A percentile compares a stretch with the other conserved stretches of the same genome.
Conservation (phyloP, 352 stramenopile genomes). For the Pythium brassicae region DNA sequence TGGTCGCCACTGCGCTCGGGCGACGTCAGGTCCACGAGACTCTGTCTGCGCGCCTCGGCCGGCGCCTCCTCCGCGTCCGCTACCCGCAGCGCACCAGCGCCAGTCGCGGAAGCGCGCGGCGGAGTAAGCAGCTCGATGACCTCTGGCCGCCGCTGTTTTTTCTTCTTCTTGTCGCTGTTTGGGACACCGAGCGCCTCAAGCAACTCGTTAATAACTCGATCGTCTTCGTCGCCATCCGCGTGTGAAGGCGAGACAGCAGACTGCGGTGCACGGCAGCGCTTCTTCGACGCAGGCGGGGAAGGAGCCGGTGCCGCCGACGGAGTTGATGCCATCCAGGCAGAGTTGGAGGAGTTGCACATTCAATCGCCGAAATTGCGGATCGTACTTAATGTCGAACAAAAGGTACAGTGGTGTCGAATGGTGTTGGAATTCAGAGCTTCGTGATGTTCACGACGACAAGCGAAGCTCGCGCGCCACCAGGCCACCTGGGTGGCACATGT, state of each 20-base stretch:
- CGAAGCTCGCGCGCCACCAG: no score
- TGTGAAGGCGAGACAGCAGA: neutral
- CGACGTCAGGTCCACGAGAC: constrained; percentile 46
- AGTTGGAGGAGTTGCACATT: no score
- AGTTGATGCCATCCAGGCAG: neutral
- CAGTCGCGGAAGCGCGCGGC: constrained; percentile 5
- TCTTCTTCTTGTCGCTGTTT: constrained; percentile 15
- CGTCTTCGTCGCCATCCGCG: constrained; percentile 2
- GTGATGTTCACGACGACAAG: no score
- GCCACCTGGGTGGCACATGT: no score
- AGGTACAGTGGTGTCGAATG: no score
- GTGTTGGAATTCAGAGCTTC: no score
- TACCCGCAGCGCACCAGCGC: neutral
- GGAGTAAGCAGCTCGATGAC: constrained; percentile 47
- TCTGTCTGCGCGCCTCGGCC: constrained; percentile 9
- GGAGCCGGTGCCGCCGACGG: neutral
- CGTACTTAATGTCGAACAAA: no score
- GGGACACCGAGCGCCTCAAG: constrained; percentile 14
- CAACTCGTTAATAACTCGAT: constrained; percentile 13
- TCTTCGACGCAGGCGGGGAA: constrained; percentile 2
- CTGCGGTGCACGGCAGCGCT: constrained; percentile 1
- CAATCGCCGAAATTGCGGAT: no score
- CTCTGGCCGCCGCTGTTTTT: constrained; percentile 6
- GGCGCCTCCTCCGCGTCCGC: no score
- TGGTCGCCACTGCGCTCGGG: constrained; percentile 3